Base-by-base conservation (phyloP, 306 rosid species). In the Acacia crassicarpa region DNA sequence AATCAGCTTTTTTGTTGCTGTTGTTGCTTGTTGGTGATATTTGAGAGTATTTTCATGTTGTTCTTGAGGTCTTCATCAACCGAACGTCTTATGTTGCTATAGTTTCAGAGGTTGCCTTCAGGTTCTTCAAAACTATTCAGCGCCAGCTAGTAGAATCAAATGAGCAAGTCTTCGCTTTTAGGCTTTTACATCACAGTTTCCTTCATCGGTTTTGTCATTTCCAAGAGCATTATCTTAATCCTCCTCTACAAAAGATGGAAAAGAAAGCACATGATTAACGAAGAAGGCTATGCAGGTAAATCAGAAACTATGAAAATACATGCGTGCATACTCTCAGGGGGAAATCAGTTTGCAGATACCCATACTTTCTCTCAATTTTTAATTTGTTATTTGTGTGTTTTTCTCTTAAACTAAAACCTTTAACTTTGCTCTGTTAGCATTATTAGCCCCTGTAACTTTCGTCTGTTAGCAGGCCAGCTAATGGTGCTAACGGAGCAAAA, bases 211-310 rank as follows among this genome's bases (percentile, higher is more conserved):
- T 95, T 95, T 74, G 84, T 91, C 14, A 76, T 89, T 81, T 90
- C 97, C 20, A 95, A 95, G 94, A 90, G 92, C 45, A 58, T 93
- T 15, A 92, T 93, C 53, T 80, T 97, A 30, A 67, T 93, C 20
- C 95, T 95, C 66, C 86, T 95, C 86, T 95, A 93, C 83, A 90
- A 83, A 83, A 86, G 99, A 86, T 95, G 99, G 98, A 93, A 86
- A 87, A 88, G 88, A 83, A 90, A 90, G 85, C 91, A 89, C 23
- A 27, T 79, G 78, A 83, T 91, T 44, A 80, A 74, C 72, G 91
- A 86, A 88, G 91, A 88, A 70, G 94, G 91, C 59, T 72, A 80
- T 83, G 73, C 90, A 84, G 90, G 97, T 92, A 90, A 30, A 77
- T 25, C 59, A n/a, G 13, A 30, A 69, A 11, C 46, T 19, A 41